phyloP scores from a whole-genome alignment of 169 alveolate genomes.

The Eimeria acervulina region DNA sequence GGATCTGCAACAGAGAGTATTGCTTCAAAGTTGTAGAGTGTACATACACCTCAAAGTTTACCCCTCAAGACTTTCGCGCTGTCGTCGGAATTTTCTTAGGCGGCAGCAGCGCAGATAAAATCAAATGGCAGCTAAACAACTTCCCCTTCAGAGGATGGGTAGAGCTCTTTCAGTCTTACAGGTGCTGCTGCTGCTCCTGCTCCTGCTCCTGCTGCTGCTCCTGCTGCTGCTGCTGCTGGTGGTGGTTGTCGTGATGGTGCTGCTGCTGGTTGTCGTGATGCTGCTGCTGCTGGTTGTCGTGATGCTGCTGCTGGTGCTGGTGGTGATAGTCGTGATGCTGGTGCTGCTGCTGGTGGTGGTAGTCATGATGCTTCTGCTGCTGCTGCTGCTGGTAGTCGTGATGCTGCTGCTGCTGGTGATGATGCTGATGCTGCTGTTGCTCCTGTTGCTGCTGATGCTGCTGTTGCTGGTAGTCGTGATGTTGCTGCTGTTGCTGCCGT shows the following conservation, averaged over 20 bases:
- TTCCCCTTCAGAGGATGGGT: conserved; percentile 57
- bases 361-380: background rate
- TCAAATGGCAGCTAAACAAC: conserved; percentile 32
- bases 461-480: background rate
- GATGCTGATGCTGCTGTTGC: background rate
- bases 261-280: no score
- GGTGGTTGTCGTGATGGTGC: no score
- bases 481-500: background rate
- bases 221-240: conserved; percentile 31
- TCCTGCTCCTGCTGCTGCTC: conserved; percentile 14
- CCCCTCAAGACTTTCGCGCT: conserved; percentile 12
- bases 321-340: background rate
- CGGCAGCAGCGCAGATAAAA: conserved; percentile 11
- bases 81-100: conserved; percentile 60
- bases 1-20: conserved; percentile 38
- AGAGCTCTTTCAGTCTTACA: conserved; percentile 60
- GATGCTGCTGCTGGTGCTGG: no score
- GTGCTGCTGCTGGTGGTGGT: background rate
- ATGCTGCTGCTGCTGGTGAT: background rate
- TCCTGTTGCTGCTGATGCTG: background rate
- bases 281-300: no score
- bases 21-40: conserved; percentile 51
- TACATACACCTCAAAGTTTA: conserved; percentile 65
- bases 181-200: conserved; percentile 24
- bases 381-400: conserved; percentile 3